Conservation (phyloP, 768 basidiomycete genomes). For the Psilocybe sp. region DNA sequence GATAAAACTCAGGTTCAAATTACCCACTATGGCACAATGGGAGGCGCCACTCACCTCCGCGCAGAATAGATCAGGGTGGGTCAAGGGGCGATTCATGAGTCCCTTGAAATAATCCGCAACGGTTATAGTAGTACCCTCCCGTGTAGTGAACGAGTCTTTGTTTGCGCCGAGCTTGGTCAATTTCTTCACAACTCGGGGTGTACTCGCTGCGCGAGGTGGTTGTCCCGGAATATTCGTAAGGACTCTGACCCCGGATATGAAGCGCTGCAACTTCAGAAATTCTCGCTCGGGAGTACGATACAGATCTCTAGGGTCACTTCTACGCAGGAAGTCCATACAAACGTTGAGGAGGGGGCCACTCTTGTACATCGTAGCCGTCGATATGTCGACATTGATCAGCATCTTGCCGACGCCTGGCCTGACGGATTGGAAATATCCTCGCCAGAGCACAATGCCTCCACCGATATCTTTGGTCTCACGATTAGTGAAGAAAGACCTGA, state of each 20-base stretch:
- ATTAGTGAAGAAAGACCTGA: conserved; percentile 73
- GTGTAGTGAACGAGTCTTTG: conserved; percentile 51
- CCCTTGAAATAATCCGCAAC: conserved; percentile 61
- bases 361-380: conserved; percentile 77
- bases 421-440: conserved; percentile 81
- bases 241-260: conserved; percentile 34
- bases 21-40: background rate
- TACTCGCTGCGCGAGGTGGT: conserved; percentile 24
- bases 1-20: background rate
- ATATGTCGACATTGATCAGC: conserved; percentile 79
- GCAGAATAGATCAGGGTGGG: conserved; percentile 63
- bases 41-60: conserved; percentile 49
- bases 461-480: conserved; percentile 57
- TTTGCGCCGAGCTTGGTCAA: conserved; percentile 53
- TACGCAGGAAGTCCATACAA: conserved; percentile 52
- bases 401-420: conserved; percentile 66
- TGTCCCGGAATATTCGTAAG: conserved; percentile 25
- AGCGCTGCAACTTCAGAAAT: conserved; percentile 40
- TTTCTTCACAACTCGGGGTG: conserved; percentile 61
- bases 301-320: conserved; percentile 18
- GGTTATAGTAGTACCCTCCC: conserved; percentile 52
- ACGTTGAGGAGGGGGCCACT: conserved; percentile 56
- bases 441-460: conserved; percentile 66
- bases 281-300: conserved; percentile 52
- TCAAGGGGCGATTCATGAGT: conserved; percentile 50